Conservation (phyloP, 2,329 filamentous ascomycete genomes). For the Talaromyces sp. region DNA sequence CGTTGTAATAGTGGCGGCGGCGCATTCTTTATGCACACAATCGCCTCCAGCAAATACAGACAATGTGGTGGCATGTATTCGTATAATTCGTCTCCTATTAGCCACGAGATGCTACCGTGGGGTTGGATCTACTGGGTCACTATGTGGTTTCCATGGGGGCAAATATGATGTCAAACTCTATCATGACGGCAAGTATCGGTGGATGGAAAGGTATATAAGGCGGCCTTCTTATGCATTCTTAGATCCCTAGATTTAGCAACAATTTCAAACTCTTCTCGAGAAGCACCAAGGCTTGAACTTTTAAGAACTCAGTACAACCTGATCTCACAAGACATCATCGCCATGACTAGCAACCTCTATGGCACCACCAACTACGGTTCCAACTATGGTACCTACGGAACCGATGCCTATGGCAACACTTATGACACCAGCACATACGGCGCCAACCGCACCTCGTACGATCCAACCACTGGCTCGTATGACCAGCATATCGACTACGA, state of each 20-base stretch:
- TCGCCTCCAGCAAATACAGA: neutral
- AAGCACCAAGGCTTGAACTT: neutral
- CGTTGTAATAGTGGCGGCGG: neutral
- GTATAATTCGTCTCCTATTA: neutral
- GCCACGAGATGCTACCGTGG: neutral
- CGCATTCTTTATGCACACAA: neutral
- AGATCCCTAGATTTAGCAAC: constrained; percentile 1
- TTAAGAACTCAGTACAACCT: neutral
- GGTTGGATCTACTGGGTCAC: neutral
- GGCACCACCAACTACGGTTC: constrained; percentile 1
- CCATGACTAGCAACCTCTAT: constrained; percentile 8
- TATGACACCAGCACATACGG: constrained; percentile 7
- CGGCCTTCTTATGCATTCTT: neutral
- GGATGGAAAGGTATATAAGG: constrained; percentile 4
- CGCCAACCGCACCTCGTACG: constrained; percentile 15
- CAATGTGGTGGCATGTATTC: neutral
- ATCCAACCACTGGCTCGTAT: constrained; percentile 21
- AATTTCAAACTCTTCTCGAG: neutral
- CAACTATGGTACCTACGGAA: neutral
- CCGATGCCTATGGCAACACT: constrained; percentile 1
- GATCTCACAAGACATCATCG: neutral
- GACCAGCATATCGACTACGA: constrained; percentile 32
- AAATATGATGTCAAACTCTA: constrained; percentile 13
- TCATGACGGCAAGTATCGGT: constrained; percentile 5
- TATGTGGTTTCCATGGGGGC: neutral